A percentile compares a stretch with the other conserved stretches of the same genome.
phyloP scores from a whole-genome alignment of 305 asterid genomes.

The Solanum chacoense region DNA sequence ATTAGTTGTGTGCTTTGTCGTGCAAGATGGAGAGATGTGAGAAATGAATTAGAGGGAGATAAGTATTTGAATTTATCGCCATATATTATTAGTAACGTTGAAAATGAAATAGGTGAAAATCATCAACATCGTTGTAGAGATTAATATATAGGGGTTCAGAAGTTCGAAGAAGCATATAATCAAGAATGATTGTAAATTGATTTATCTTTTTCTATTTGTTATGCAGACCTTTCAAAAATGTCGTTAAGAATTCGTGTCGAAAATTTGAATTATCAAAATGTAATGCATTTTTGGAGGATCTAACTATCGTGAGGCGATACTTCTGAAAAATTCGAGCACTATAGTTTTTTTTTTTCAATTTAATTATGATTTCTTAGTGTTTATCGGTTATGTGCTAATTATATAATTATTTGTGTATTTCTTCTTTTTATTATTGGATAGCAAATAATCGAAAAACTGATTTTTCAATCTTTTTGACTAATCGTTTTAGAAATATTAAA shows the following conservation, averaged over 20 bases:
- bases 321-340: neutral
- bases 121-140: neutral
- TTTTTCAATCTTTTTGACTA: neutral
- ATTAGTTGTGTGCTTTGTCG: slow-evolving; percentile 85
- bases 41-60: slow-evolving; percentile 27
- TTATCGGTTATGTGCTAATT: neutral
- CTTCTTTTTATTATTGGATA: neutral
- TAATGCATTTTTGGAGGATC: too few relatives aligned
- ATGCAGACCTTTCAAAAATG: neutral
- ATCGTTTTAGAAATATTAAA: neutral
- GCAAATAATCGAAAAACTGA: neutral
- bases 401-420: neutral
- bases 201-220: neutral
- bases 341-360: neutral
- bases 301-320: neutral
- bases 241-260: neutral
- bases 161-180: neutral
- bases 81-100: slow-evolving; percentile 27
- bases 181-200: neutral
- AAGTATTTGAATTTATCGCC: slow-evolving; percentile 80
- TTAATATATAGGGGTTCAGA: neutral
- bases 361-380: neutral
- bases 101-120: slow-evolving; percentile 31
- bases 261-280: neutral
- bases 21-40: slow-evolving; percentile 60